A percentile compares a stretch with the other conserved stretches of the same genome.
Conservation (phyloP, 2,329 filamentous ascomycete genomes). For the Claviceps fusiformis region DNA sequence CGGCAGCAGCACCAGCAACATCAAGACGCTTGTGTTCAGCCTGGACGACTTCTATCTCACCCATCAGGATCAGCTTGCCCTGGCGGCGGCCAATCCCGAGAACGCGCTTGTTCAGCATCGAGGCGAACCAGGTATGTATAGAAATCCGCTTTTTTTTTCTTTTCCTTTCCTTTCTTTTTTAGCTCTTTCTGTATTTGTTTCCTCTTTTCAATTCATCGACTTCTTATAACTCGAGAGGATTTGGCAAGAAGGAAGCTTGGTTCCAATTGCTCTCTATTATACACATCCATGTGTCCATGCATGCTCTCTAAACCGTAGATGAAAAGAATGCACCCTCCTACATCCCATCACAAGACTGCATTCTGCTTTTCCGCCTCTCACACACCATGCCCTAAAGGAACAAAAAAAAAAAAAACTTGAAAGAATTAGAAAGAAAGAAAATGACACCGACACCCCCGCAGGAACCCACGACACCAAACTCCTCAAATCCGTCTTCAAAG, state of each 20-base stretch:
- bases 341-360: too few species aligned
- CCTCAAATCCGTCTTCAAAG: slow-evolving; percentile 45
- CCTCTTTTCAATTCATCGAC: too few species aligned
- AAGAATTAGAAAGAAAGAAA: too few species aligned
- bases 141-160: too few species aligned
- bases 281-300: too few species aligned
- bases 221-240: background rate
- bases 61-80: slow-evolving; percentile 50
- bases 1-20: slow-evolving; percentile 20
- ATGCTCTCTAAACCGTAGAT: too few species aligned
- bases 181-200: background rate
- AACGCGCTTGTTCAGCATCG: slow-evolving; percentile 71
- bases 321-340: too few species aligned
- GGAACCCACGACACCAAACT: slow-evolving; percentile 62
- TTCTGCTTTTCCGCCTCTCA: too few species aligned
- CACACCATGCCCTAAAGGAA: too few species aligned
- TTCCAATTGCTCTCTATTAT: too few species aligned
- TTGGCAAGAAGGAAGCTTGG: too few species aligned
- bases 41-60: slow-evolving; percentile 84
- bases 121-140: slow-evolving; percentile 54
- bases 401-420: too few species aligned
- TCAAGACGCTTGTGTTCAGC: slow-evolving; percentile 59
- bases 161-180: background rate
- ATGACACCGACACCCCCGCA: slow-evolving; percentile 4
- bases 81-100: slow-evolving; percentile 49